Base-by-base conservation (phyloP, 495 filamentous ascomycete species). In the Penicillium daleae region DNA sequence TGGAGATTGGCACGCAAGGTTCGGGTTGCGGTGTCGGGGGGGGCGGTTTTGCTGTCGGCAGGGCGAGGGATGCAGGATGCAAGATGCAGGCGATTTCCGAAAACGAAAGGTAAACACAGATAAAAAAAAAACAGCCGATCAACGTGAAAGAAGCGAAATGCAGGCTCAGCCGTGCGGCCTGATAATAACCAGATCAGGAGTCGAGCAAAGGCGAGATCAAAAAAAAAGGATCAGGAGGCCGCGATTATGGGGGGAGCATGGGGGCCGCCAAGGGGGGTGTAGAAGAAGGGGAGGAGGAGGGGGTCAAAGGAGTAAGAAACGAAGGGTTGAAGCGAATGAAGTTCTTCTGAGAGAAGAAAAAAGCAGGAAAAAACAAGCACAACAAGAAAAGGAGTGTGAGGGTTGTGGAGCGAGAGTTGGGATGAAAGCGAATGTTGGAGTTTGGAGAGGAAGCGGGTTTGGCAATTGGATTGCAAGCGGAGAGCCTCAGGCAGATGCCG, bases 141-240 rank as follows among this genome's bases (percentile, higher is more conserved):
- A 66, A 72, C 32, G 60, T 61, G 42, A 57, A 31, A 60, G 58
- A 69, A 69, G 46, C n/a, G 48, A 62, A 71, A 54, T 66, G 70
- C 68, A 71, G 68, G 68, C 70, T 63, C 68, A 68, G 70, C 68
- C 68, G 64, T 33, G 51, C 66, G 62, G 62, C 64, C 61, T 66
- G 76, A 66, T 66, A 59, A 72, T 65, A 64, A 48, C 66, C 66
- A 73, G 69, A 75, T 71, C 68, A 73, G 61, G 72, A 60, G 60
- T 70, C n/a, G 50, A 57, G 65, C 39, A 62, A 63, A 61, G 52
- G 56, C n/a, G 24, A 27, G 49, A n/a, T 40, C 19, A 33, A 54
- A 57, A 52, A 59, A 60, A 54, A 33, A 59, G 56, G 61, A 71
- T 71, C 67, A 72, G 65, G 68, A 66, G 64, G 66, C 40, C 50